Conservation (phyloP, 1,284 basidiomycete species). For the Rhodofomes roseus region DNA sequence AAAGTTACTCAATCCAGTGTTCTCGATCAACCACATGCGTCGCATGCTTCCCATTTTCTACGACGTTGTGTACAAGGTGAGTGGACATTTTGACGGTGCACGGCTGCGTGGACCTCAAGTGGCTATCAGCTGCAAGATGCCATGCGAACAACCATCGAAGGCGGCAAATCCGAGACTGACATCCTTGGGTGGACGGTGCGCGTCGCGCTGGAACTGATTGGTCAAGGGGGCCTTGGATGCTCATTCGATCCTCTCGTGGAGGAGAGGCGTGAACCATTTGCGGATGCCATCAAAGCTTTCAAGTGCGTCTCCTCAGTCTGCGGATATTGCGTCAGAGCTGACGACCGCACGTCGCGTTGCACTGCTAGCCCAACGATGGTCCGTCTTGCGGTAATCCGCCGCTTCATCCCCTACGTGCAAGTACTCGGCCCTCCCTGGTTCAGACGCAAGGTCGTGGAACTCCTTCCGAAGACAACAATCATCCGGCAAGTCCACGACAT, state of each 20-base stretch:
- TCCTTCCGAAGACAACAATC: slow-evolving; percentile 30
- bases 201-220: slow-evolving; percentile 23
- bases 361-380: background rate
- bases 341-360: background rate
- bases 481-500: slow-evolving; percentile 22
- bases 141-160: slow-evolving; percentile 3
- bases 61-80: slow-evolving; percentile 6
- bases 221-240: slow-evolving; percentile 25
- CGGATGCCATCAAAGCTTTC: slow-evolving; percentile 17
- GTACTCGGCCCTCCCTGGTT: slow-evolving; percentile 25
- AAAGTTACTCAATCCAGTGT: slow-evolving; percentile 15
- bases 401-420: slow-evolving; percentile 26
- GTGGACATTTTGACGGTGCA: background rate
- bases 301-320: background rate
- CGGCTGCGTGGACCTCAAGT: background rate
- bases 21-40: slow-evolving; percentile 14
- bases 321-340: background rate
- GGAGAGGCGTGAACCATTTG: slow-evolving; percentile 12
- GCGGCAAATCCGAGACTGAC: slow-evolving; percentile 16
- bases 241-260: slow-evolving; percentile 20
- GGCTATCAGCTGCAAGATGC: slow-evolving; percentile 11
- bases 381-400: background rate
- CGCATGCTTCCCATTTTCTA: slow-evolving; percentile 13
- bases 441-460: slow-evolving; percentile 29
- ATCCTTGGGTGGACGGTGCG: slow-evolving; percentile 20